Conservation (phyloP, 1,139 yeast species). For the Taiozyma sp. region DNA sequence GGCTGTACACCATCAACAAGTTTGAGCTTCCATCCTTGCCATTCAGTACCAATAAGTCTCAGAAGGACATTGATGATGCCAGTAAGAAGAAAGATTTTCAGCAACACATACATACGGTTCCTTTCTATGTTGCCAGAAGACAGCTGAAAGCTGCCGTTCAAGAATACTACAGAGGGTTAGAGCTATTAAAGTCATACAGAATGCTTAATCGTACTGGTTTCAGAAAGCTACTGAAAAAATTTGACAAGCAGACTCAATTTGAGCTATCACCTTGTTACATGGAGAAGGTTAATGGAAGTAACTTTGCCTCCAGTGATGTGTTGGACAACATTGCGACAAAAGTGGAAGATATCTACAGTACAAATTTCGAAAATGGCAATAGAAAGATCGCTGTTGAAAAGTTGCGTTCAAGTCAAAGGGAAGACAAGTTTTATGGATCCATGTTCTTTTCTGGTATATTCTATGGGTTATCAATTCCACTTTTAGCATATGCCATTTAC, state of each 20-base stretch:
- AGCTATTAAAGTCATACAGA: conserved; percentile 72
- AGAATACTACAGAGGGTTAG: conserved; percentile 78
- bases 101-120: conserved; percentile 35
- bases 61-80: conserved; percentile 22
- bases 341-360: conserved; percentile 65
- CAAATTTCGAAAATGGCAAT: conserved; percentile 68
- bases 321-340: conserved; percentile 57
- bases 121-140: conserved; percentile 67
- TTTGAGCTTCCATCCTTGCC: conserved; percentile 61
- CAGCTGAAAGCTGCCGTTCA: conserved; percentile 73
- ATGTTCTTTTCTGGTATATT: conserved; percentile 59
- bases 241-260: conserved; percentile 66
- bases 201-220: conserved; percentile 82
- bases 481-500: conserved; percentile 30
- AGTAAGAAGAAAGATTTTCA: conserved; percentile 32
- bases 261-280: conserved; percentile 49
- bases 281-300: conserved; percentile 48
- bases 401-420: conserved; percentile 46
- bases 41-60: conserved; percentile 22
- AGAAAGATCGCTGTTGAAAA: conserved; percentile 73
- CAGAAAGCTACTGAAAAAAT: conserved; percentile 84
- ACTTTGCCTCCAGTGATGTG: conserved; percentile 62
- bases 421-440: conserved; percentile 36
- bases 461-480: conserved; percentile 68
- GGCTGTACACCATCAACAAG: conserved; percentile 13